These are phyloP conservation scores for Brasenia schreberi DNA, from an alignment of 164 flowering plant genomes.

Conservation along the genomic window DNA sequence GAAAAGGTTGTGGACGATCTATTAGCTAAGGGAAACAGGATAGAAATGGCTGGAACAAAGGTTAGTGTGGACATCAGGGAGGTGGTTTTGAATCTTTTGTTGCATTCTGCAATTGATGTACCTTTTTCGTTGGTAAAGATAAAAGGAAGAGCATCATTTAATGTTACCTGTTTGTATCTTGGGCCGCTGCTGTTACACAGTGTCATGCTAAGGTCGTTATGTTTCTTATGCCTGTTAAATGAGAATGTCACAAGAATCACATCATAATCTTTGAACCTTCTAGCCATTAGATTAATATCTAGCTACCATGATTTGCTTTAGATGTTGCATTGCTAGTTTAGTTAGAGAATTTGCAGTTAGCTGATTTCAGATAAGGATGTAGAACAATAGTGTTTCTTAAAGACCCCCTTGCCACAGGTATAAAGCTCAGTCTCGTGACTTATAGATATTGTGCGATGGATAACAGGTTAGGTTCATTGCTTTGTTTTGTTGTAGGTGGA, in stretches of 20 bases:
- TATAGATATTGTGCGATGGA: neutral
- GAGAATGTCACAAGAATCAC: neutral
- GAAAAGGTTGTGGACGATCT: conserved; percentile 68
- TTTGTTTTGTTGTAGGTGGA: conserved; percentile 55
- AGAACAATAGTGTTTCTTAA: neutral
- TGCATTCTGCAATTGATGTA: neutral
- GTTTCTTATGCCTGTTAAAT: too few relatives aligned
- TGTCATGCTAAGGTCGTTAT: neutral
- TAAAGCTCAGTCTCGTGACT: neutral
- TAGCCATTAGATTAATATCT: neutral
- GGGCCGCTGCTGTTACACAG: neutral
- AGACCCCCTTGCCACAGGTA: neutral
- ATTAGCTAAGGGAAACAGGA: conserved; percentile 46
- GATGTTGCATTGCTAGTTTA: neutral
- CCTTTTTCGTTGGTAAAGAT: neutral
- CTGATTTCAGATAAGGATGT: neutral
- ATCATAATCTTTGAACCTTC: too few relatives aligned
- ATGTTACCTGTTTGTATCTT: neutral
- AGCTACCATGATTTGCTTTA: neutral
- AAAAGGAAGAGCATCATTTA: neutral
- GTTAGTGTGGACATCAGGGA: conserved; percentile 18
- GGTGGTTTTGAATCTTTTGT: neutral
- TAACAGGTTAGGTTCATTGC: conserved; percentile 11
- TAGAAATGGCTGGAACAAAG: conserved; percentile 64
- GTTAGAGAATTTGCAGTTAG: neutral